Evolutionary conservation across 2,329 filamentous ascomycete species (phyloP), one percentile per base, ranked within the genome.

Genomic region (Sporothrix phasma): DNA sequence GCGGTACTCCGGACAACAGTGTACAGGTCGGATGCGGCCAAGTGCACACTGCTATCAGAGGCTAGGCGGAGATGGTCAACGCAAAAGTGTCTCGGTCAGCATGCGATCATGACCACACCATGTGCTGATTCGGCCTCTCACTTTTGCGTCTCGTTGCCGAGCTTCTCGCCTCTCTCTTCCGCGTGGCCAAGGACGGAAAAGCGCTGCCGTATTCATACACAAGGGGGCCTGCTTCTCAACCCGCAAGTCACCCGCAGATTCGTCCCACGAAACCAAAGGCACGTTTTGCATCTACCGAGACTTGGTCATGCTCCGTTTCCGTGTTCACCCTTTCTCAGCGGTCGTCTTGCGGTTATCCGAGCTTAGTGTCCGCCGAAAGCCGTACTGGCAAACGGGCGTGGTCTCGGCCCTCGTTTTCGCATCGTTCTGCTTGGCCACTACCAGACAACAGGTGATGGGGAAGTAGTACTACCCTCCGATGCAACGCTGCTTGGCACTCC

Each of bases 161-260:
- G 41, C 41, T 34, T 46, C 29, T 61, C 58, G 58, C 58, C 58
- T 47, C 7, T 47, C 43, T 61, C n/a, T 47, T 47, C 58, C 58
- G 41, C 43, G 15, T 46, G 58, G 37, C 41, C 22, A 56, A 39
- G 51, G 24, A 58, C 37, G 22, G 37, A 37, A 58, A 43, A 29
- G 37, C 29, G 26, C 10, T 5, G 11, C 19, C 2, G 5, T 5
- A 7, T 39, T 61, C 58, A 22, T 61, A 5, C 49, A 22, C 29
- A 17, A 24, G 34, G 29, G n/a, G 39, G 39, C 58, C 5, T 24
- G 24, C 56, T 43, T 43, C 19, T 10, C 31, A 39, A 3, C 51
- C 51, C 51, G 51, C 31, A 54, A 39, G 19, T 29, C 54, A 43
- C 54, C 37, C 37, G 54, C 22, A 29, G n/a, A 3, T n/a, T 15